Percentiles rank a stretch among this genome's conserved stretches.
Evolutionary conservation across 2,329 filamentous ascomycete genomes (phyloP).

Genomic region (Metarhizium sp.): DNA sequence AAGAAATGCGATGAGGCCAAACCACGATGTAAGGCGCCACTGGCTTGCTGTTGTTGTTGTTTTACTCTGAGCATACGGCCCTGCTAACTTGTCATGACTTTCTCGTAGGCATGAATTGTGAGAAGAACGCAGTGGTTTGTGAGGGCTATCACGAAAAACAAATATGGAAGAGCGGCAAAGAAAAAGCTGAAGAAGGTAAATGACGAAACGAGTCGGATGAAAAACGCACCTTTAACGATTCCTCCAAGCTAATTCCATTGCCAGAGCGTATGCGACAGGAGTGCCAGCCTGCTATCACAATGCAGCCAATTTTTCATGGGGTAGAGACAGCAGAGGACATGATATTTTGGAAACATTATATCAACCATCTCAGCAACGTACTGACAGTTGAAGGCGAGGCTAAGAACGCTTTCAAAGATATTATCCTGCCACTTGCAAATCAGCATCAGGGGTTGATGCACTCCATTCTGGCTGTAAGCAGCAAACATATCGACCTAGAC

Average conservation of each 20-base stretch:
- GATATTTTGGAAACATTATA: slow-evolving; percentile 76
- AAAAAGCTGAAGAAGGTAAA: slow-evolving; percentile 61
- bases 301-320: slow-evolving; percentile 64
- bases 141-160: slow-evolving; percentile 84
- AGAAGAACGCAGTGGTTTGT: slow-evolving; percentile 83
- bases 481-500: slow-evolving; percentile 60
- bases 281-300: slow-evolving; percentile 42
- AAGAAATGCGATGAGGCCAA: slow-evolving; percentile 67
- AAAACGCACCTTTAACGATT: not conserved
- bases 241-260: slow-evolving; percentile 6
- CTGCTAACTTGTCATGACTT: not conserved
- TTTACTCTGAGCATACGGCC: slow-evolving; percentile 9
- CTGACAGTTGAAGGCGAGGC: slow-evolving; percentile 74
- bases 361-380: slow-evolving; percentile 67
- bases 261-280: slow-evolving; percentile 41
- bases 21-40: slow-evolving; percentile 42
- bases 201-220: not conserved
- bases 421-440: slow-evolving; percentile 73
- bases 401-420: slow-evolving; percentile 77
- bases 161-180: slow-evolving; percentile 78
- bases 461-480: slow-evolving; percentile 74
- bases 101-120: slow-evolving; percentile 66
- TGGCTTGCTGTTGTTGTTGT: not conserved
- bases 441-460: slow-evolving; percentile 81
- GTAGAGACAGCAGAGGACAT: slow-evolving; percentile 74